These are phyloP conservation scores for Claviceps capensis DNA, from an alignment of 2,329 filamentous ascomycete species.

Conservation along the genomic window DNA sequence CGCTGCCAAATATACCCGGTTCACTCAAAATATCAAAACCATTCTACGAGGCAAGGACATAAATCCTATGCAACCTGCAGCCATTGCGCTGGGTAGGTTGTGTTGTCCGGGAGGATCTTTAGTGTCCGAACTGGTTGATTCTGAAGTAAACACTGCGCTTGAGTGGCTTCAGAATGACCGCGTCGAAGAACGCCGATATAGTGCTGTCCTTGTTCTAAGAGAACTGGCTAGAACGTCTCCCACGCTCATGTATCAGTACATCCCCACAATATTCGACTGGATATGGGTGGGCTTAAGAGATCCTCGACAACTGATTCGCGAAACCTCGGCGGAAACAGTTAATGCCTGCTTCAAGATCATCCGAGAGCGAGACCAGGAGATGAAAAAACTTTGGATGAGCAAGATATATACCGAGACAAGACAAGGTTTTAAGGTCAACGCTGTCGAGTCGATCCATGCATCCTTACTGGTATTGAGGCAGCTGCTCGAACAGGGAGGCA, in stretches of 20 bases:
- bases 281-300: constrained; percentile 93
- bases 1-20: constrained; percentile 85
- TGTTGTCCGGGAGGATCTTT: constrained; percentile 86
- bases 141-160: constrained; percentile 87
- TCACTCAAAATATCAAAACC: constrained; percentile 77
- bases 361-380: constrained; percentile 74
- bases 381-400: constrained; percentile 77
- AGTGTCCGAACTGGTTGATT: constrained; percentile 90
- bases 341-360: constrained; percentile 95
- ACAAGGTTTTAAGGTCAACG: constrained; percentile 63
- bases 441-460: constrained; percentile 83
- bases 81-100: constrained; percentile 76
- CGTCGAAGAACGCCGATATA: constrained; percentile 85
- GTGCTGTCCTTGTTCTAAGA: constrained; percentile 77
- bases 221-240: constrained; percentile 88
- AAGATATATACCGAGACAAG: constrained; percentile 83
- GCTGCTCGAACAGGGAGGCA: constrained; percentile 83
- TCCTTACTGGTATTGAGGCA: constrained; percentile 87
- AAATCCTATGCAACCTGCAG: constrained; percentile 78
- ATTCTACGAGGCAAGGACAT: constrained; percentile 86
- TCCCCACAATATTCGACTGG: constrained; percentile 87
- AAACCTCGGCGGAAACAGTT: constrained; percentile 83
- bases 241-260: constrained; percentile 89
- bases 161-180: constrained; percentile 96
- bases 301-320: constrained; percentile 77